phyloP scores from a whole-genome alignment of 768 basidiomycete genomes.

The Ephemerocybe angulata region DNA sequence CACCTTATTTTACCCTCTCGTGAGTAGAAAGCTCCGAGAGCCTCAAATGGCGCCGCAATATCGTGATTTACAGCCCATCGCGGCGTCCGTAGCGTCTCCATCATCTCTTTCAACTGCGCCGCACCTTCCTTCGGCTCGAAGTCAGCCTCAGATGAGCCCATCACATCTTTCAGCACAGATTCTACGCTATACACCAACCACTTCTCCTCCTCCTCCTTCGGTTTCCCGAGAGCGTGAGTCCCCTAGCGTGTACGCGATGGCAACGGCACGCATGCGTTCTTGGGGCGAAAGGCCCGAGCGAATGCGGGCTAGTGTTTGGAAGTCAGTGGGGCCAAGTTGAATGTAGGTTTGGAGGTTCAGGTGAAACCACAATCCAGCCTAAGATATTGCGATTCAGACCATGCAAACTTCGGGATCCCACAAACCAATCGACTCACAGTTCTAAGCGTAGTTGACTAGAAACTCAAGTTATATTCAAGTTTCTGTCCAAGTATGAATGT shows the following conservation, averaged over 20 bases:
- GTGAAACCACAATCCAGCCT: no score
- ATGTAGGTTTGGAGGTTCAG: no score
- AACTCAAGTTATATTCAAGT: no score
- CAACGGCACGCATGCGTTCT: constrained; percentile 34
- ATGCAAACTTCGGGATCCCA: no score
- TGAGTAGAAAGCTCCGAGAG: constrained; percentile 60
- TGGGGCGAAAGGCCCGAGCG: constrained; percentile 9
- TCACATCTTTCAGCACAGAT: constrained; percentile 35
- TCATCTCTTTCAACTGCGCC: constrained; percentile 27
- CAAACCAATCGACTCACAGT: no score
- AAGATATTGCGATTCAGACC: no score
- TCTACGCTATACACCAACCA: constrained; percentile 43
- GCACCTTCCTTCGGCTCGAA: constrained; percentile 1
- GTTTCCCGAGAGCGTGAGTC: constrained; percentile 32
- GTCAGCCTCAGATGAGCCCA: constrained; percentile 18
- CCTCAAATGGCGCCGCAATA: constrained; percentile 65
- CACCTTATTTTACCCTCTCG: constrained; percentile 54
- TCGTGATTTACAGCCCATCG: constrained; percentile 57
- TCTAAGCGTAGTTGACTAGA: no score
- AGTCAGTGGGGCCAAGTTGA: no score
- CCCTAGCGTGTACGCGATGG: constrained; percentile 41
- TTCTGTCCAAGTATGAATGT: no score
- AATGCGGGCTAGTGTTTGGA: no score
- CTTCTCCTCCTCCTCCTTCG: constrained; percentile 37
- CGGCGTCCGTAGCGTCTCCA: constrained; percentile 55